Conservation (phyloP, 306 rosid genomes). For the Sindora glabra region DNA sequence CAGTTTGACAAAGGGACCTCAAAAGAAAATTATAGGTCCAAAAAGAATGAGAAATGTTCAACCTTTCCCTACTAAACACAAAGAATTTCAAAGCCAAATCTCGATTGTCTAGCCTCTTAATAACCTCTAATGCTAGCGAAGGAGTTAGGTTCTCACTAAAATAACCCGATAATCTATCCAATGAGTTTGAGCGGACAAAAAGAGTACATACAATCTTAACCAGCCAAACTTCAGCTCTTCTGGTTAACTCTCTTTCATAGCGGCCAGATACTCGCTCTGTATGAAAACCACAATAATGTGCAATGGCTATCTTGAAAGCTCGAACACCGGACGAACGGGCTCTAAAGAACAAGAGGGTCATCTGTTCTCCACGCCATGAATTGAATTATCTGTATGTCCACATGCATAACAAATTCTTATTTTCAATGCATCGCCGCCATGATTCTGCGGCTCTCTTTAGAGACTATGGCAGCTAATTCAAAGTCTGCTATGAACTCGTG, state of each 20-base stretch:
- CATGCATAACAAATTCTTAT: neutral
- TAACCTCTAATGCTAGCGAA: constrained; percentile 42
- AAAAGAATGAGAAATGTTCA: constrained; percentile 29
- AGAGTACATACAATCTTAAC: constrained; percentile 48
- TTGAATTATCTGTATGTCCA: constrained; percentile 24
- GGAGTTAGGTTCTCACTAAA: constrained; percentile 39
- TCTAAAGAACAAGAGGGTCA: constrained; percentile 53
- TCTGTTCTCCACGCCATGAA: constrained; percentile 44
- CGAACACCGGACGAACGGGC: constrained; percentile 43
- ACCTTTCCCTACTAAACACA: constrained; percentile 38
- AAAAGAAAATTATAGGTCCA: constrained; percentile 38
- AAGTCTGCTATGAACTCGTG: neutral
- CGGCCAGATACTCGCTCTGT: constrained; percentile 31
- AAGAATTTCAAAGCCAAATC: constrained; percentile 42
- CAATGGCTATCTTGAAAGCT: constrained; percentile 44
- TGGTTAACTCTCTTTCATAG: constrained; percentile 24
- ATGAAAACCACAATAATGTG: constrained; percentile 28
- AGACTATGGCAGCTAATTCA: neutral
- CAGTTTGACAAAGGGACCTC: constrained; percentile 51
- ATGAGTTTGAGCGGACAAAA: constrained; percentile 32
- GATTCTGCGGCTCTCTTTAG: neutral
- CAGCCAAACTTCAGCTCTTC: constrained; percentile 46
- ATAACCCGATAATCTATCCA: constrained; percentile 33
- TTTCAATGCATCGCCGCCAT: neutral
- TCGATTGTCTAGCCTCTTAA: constrained; percentile 39